Evolutionary conservation across 495 filamentous ascomycete genomes (phyloP), one percentile per base, ranked within the genome.

Genomic region (Usnea hakonensis): DNA sequence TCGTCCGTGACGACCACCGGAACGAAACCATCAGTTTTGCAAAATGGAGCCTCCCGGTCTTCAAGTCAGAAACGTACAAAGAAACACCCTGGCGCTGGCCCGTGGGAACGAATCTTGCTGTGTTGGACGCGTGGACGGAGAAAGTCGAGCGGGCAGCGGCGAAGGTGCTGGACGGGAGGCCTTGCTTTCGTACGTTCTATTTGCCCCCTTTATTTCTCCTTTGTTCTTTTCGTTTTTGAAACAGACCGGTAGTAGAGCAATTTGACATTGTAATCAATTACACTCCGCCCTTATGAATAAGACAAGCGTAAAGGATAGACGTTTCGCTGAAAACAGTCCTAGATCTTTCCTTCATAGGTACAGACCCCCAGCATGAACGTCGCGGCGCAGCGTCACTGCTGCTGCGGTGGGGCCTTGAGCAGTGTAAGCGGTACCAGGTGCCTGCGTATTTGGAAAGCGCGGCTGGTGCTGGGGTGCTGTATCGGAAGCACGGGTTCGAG

Each of bases 41-140:
- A 1, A 77, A 72, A 65, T 79, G 76, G 75, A 68, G 71, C 55
- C 64, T 74, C 9, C 73, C 75, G 10, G 61, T 66, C 1, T 8
- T 17, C 37, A 38, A 41, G 46, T 7, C 26, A 30, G 62, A 64
- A 23, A 23, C 3, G 7, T 55, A 65, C 52, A 17, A 9, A 38
- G 60, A 66, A 32, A n/a, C 56, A 41, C 46, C 58, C 36, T 64
- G 60, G 67, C 53, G 62, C 33, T 78, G 74, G 74, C 74, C 72
- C 3, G 61, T 65, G 41, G 75, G 68, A 32, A 73, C 62, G 28
- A 53, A 70, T 40, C 53, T 48, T 32, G 71, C 70, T 38, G 73
- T 68, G 56, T 58, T 78, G 19, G 71, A 74, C 10, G 56, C 57
- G 21, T 78, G 77, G 60, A 67, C 62, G 19, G 58, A 55, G 52